Evolutionary conservation across 495 filamentous ascomycete species (phyloP).

Genomic region (Aspergillus kassunensis): DNA sequence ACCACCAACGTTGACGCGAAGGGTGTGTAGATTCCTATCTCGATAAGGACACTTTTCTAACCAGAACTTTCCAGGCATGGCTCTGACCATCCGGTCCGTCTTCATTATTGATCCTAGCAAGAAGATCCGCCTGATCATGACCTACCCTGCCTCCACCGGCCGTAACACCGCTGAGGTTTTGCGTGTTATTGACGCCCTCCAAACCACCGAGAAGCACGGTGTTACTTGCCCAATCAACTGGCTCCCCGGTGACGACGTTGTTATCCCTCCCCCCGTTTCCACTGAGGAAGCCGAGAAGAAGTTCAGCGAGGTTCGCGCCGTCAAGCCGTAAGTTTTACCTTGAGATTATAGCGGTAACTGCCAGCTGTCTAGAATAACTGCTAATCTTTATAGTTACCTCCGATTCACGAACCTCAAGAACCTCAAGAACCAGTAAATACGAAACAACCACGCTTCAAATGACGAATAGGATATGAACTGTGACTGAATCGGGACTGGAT

Average conservation of each 20-base stretch:
- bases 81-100: slow-evolving; percentile 98
- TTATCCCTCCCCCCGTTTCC: slow-evolving; percentile 85
- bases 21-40: slow-evolving; percentile 50
- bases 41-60: too few relatives aligned
- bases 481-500: slow-evolving; percentile 13
- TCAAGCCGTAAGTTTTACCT: slow-evolving; percentile 74
- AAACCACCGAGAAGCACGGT: slow-evolving; percentile 95
- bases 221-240: slow-evolving; percentile 94
- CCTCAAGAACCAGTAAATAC: too few relatives aligned
- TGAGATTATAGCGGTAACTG: not conserved
- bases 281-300: slow-evolving; percentile 83
- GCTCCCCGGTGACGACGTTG: slow-evolving; percentile 87
- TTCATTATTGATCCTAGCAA: slow-evolving; percentile 99
- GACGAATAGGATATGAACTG: slow-evolving; percentile 5
- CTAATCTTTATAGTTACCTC: slow-evolving; percentile 36
- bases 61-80: slow-evolving; percentile 45
- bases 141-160: slow-evolving; percentile 96
- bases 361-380: not conserved
- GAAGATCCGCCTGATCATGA: slow-evolving; percentile 91
- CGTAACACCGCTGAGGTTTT: slow-evolving; percentile 96
- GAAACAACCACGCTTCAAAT: not conserved
- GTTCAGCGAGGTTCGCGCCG: slow-evolving; percentile 85
- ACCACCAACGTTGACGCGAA: slow-evolving; percentile 88
- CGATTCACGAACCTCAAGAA: slow-evolving; percentile 42
- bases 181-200: slow-evolving; percentile 90